A percentile compares a stretch with the other conserved stretches of the same genome.
Conservation (phyloP, 1,284 basidiomycete species). For the Rhodofomes roseus region DNA sequence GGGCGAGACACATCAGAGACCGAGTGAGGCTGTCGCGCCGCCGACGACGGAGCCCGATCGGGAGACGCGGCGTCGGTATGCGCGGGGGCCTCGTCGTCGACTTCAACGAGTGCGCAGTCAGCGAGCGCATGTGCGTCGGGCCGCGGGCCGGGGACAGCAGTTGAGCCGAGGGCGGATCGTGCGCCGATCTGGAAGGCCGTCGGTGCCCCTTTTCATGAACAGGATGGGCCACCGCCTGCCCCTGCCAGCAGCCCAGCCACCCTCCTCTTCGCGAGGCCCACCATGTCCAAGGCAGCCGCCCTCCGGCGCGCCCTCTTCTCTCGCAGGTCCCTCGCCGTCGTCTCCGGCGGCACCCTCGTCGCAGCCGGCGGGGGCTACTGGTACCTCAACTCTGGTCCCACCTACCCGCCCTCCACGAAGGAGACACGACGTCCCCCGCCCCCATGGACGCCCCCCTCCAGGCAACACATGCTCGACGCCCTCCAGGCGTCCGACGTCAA, state of each 20-base stretch:
- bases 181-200: background rate
- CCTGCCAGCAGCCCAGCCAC: background rate
- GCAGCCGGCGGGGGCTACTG: constrained; percentile 60
- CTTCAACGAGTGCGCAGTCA: too few relatives aligned
- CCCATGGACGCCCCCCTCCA: constrained; percentile 71
- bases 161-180: background rate
- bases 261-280: background rate
- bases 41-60: too few relatives aligned
- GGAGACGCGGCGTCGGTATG: too few relatives aligned
- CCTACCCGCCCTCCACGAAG: constrained; percentile 57
- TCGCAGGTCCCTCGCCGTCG: constrained; percentile 47
- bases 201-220: background rate
- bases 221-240: background rate
- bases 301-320: constrained; percentile 44
- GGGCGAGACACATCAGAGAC: too few relatives aligned
- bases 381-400: constrained; percentile 67
- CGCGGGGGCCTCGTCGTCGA: too few relatives aligned
- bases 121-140: background rate
- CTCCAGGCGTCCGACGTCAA: constrained; percentile 43
- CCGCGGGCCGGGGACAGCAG: background rate
- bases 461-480: constrained; percentile 58
- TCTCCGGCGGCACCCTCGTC: constrained; percentile 47
- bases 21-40: too few relatives aligned
- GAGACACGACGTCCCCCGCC: constrained; percentile 64
- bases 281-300: constrained; percentile 7